These are phyloP conservation scores for Thielaviopsis populi DNA, from an alignment of 2,329 filamentous ascomycete species.

Conservation along the genomic window DNA sequence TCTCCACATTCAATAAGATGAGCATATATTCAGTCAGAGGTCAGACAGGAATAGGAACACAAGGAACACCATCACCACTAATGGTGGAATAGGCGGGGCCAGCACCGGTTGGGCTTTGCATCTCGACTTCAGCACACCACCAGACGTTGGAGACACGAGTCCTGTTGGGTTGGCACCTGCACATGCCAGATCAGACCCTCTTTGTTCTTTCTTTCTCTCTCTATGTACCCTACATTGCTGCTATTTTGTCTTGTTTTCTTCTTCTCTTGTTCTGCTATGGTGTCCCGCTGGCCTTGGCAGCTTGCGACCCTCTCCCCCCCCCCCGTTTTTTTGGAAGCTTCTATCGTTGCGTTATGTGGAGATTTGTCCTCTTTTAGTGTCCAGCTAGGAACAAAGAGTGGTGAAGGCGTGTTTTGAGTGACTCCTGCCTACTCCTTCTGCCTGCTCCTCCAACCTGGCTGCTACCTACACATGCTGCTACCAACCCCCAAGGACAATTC, in stretches of 20 bases:
- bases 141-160: neutral
- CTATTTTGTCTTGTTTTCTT: neutral
- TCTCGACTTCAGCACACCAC: neutral
- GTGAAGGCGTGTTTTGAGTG: neutral
- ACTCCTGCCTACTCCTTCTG: neutral
- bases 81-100: neutral
- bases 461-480: neutral
- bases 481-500: neutral
- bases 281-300: neutral
- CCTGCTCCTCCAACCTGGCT: too few species aligned
- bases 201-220: neutral
- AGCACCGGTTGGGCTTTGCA: neutral
- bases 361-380: neutral
- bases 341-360: neutral
- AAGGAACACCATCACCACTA: neutral
- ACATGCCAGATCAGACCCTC: neutral
- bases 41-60: neutral
- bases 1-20: slow-evolving; percentile 4
- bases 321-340: neutral
- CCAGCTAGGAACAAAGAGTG: neutral
- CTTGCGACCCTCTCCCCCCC: neutral
- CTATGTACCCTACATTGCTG: neutral
- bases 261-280: neutral
- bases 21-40: neutral
- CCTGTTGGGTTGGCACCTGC: neutral